Percentiles rank a stretch among this genome's conserved stretches.
Evolutionary conservation across 768 basidiomycete species (phyloP).

Genomic region (Boletus rubescentipes): DNA sequence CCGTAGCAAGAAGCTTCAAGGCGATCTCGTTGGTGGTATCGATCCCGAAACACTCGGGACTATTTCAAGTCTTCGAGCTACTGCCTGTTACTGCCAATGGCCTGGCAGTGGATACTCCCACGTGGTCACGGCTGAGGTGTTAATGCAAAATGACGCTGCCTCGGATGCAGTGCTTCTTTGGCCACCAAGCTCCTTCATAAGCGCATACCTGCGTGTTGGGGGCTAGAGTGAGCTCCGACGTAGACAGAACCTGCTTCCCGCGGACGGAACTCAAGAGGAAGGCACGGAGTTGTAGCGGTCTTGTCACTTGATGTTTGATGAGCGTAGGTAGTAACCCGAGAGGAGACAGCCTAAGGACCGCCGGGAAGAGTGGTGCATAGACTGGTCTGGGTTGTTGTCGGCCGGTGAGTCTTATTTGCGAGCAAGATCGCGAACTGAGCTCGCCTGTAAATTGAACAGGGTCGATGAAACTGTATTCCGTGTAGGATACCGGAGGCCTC

Average conservation of each 20-base stretch:
- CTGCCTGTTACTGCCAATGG: too few species aligned
- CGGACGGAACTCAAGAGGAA: not conserved
- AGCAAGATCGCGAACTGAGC: slow-evolving; percentile 1
- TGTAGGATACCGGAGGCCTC: not conserved
- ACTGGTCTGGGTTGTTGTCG: too few species aligned
- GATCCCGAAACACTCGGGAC: not conserved
- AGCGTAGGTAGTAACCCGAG: not conserved
- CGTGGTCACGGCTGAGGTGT: not conserved
- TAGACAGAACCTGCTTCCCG: too few species aligned
- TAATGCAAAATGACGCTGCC: too few species aligned
- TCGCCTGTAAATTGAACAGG: not conserved
- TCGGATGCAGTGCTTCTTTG: not conserved
- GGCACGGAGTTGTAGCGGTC: not conserved
- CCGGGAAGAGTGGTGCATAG: too few species aligned
- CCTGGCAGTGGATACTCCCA: too few species aligned
- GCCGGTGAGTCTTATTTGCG: too few species aligned
- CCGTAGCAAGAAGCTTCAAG: too few species aligned
- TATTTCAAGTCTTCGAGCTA: too few species aligned
- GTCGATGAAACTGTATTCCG: not conserved
- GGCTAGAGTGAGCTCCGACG: too few species aligned
- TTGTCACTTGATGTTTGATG: not conserved
- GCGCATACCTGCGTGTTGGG: not conserved
- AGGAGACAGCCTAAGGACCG: not conserved
- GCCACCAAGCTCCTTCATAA: not conserved
- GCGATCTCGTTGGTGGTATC: not conserved